Conservation (phyloP, 441 rosid species). For the Biscutella auriculata region DNA sequence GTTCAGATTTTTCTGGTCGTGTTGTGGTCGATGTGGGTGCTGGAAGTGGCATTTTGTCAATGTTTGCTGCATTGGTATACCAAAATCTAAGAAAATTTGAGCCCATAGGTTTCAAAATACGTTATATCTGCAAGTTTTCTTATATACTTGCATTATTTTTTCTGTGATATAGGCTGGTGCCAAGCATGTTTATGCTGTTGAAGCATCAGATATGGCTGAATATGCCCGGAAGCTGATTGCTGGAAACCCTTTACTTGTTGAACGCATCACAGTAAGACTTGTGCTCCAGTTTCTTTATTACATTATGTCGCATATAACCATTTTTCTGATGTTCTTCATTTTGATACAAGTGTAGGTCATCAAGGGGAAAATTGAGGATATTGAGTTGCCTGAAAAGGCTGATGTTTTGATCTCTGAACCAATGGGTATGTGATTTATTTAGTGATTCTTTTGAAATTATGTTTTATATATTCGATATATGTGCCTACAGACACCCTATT, state of each 20-base stretch:
- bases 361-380: constrained; percentile 90
- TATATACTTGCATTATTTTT: neutral
- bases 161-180: constrained; percentile 67
- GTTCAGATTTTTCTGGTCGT: constrained; percentile 69
- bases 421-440: constrained; percentile 51
- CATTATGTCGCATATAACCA: neutral
- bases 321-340: constrained; percentile 12
- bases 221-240: constrained; percentile 87
- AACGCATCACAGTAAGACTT: constrained; percentile 70
- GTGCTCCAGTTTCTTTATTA: neutral
- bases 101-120: neutral
- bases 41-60: constrained; percentile 90
- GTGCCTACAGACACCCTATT: constrained; percentile 57
- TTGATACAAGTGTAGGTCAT: constrained; percentile 43
- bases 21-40: constrained; percentile 97
- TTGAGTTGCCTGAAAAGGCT: constrained; percentile 87
- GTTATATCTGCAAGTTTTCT: neutral
- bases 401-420: constrained; percentile 96
- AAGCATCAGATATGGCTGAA: constrained; percentile 97
- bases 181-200: constrained; percentile 93
- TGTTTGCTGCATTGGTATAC: constrained; percentile 90
- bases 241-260: constrained; percentile 67
- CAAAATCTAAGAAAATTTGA: neutral
- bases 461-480: neutral
- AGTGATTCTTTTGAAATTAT: neutral